Conservation (phyloP, 331 rosid genomes). For the Pyrus hybrid region DNA sequence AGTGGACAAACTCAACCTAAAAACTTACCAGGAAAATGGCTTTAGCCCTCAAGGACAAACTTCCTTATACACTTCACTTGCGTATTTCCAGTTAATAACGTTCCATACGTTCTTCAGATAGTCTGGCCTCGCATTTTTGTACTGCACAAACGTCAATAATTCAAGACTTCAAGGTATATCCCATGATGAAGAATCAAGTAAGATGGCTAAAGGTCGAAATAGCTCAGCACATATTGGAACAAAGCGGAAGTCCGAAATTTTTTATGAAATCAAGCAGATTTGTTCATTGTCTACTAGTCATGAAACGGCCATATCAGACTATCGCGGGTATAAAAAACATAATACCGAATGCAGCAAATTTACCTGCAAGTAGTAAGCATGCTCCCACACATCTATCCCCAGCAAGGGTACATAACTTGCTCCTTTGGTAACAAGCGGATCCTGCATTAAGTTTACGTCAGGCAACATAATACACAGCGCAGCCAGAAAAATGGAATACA, state of each 20-base stretch:
- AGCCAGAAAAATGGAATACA: not conserved
- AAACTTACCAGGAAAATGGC: not conserved
- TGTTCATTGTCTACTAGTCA: not conserved
- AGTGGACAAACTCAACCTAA: not conserved
- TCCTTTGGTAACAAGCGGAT: conserved; percentile 29
- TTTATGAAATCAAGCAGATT: not conserved
- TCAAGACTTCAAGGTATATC: not conserved
- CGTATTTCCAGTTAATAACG: conserved; percentile 31
- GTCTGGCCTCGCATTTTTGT: conserved; percentile 25
- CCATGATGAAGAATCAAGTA: no score
- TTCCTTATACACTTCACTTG: conserved; percentile 19
- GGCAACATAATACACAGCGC: not conserved
- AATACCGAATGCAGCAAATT: not conserved
- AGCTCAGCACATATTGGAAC: not conserved
- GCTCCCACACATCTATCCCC: conserved; percentile 40
- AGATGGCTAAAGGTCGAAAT: not conserved
- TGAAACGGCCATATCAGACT: not conserved
- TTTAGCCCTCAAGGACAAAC: conserved; percentile 1
- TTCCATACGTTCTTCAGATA: conserved; percentile 34
- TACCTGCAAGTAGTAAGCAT: conserved; percentile 38
- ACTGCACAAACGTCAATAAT: conserved; percentile 12
- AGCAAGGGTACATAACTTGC: conserved; percentile 26
- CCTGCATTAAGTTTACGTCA: conserved; percentile 13
- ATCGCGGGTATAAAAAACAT: not conserved
- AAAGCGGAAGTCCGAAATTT: no score